Conservation (phyloP, 2,329 filamentous ascomycete genomes). For the Epichloe hybrida region DNA sequence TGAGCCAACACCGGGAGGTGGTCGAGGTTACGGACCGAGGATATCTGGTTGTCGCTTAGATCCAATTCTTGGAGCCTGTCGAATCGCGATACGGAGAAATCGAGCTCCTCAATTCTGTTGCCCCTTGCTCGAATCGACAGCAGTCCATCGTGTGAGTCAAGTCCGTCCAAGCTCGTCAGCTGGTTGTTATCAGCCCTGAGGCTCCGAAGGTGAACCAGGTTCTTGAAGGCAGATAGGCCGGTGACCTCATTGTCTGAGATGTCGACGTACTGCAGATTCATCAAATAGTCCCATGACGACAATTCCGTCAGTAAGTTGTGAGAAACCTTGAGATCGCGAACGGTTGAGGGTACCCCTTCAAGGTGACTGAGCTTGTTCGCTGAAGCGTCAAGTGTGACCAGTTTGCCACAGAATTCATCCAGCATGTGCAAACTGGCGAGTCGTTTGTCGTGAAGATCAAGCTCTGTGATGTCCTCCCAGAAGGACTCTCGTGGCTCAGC, state of each 20-base stretch:
- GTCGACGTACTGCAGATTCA: slow-evolving; percentile 86
- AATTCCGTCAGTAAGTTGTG: slow-evolving; percentile 71
- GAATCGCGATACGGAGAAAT: slow-evolving; percentile 59
- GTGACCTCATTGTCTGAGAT: slow-evolving; percentile 77
- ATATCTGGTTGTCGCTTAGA: slow-evolving; percentile 58
- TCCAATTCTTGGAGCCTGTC: slow-evolving; percentile 66
- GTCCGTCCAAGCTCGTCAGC: slow-evolving; percentile 62
- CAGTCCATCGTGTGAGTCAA: slow-evolving; percentile 69
- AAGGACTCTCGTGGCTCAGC: slow-evolving; percentile 83
- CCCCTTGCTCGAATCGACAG: slow-evolving; percentile 60
- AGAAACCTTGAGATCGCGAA: slow-evolving; percentile 61
- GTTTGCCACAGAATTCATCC: slow-evolving; percentile 67
- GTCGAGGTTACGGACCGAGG: slow-evolving; percentile 49
- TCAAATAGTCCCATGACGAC: slow-evolving; percentile 74
- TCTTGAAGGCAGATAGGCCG: slow-evolving; percentile 63
- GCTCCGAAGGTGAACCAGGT: slow-evolving; percentile 70
- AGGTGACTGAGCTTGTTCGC: slow-evolving; percentile 69
- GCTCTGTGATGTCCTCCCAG: slow-evolving; percentile 76
- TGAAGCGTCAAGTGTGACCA: slow-evolving; percentile 73
- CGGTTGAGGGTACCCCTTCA: slow-evolving; percentile 58
- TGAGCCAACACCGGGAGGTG: slow-evolving; percentile 49
- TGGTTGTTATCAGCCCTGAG: slow-evolving; percentile 75
- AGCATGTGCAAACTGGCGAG: slow-evolving; percentile 76
- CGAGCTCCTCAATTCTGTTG: slow-evolving; percentile 57
- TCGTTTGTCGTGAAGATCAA: slow-evolving; percentile 60